These are phyloP conservation scores for Emiliania huxleyi DNA, from an alignment of 78 protist genomes.

Conservation along the genomic window DNA sequence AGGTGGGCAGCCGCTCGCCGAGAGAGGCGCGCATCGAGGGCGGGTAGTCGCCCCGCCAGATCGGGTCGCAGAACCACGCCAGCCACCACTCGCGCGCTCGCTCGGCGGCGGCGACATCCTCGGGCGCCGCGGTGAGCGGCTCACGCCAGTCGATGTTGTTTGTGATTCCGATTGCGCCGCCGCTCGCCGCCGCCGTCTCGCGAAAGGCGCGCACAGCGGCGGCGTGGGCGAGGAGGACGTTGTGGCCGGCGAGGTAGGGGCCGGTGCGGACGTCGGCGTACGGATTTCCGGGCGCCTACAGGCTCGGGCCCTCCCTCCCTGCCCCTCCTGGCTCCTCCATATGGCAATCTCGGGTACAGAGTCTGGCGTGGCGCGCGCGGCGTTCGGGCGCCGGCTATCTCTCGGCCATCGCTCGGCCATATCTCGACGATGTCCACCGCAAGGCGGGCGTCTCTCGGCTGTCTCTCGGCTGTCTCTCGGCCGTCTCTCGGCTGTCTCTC, in stretches of 20 bases:
- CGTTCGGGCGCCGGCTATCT: too few species aligned
- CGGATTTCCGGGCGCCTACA: conserved; percentile 28
- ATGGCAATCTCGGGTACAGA: too few species aligned
- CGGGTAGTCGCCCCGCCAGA: conserved; percentile 62
- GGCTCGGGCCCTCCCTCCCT: too few species aligned
- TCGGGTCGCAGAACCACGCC: conserved; percentile 62
- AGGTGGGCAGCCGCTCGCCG: conserved; percentile 54
- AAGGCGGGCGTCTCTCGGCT: too few species aligned
- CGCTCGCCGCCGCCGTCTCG: neutral
- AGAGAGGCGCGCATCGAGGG: conserved; percentile 23
- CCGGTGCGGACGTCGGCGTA: neutral
- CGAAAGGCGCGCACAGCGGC: conserved; percentile 34
- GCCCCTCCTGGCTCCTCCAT: too few species aligned
- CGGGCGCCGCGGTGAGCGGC: neutral
- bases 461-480: too few species aligned
- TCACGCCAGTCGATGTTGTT: conserved; percentile 43
- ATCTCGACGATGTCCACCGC: too few species aligned
- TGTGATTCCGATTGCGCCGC: conserved; percentile 54
- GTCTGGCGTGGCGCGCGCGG: too few species aligned
- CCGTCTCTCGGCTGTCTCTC: too few species aligned
- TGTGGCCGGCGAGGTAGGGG: conserved; percentile 43
- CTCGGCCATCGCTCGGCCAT: too few species aligned
- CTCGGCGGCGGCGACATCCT: conserved; percentile 54
- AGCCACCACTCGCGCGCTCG: conserved; percentile 40
- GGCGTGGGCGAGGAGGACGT: conserved; percentile 52